Evolutionary conservation across 2,329 filamentous ascomycete genomes (phyloP).

Genomic region (Talaromyces sp.): DNA sequence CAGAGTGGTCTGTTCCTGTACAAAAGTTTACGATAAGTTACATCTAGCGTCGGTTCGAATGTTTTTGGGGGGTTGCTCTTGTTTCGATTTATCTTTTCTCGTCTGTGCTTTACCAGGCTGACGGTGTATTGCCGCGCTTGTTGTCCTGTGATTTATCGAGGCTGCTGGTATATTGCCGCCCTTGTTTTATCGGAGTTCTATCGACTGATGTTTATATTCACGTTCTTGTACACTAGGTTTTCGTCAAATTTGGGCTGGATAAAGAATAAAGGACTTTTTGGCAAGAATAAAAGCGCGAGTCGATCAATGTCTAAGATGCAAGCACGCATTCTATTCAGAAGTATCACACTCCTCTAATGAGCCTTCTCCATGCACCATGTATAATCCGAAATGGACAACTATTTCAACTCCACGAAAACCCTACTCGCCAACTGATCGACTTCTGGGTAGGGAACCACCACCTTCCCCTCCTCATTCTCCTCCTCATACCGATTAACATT

Average conservation of each 20-base stretch:
- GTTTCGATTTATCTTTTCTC: conserved; percentile 5
- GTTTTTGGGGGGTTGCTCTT: neutral
- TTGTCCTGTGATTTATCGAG: neutral
- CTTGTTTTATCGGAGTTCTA: no score
- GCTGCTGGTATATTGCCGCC: no score
- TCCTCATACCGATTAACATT: neutral
- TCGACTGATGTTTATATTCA: neutral
- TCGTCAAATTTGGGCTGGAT: neutral
- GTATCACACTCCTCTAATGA: no score
- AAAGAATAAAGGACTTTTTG: no score
- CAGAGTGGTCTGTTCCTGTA: neutral
- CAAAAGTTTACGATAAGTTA: neutral
- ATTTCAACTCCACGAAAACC: conserved; percentile 2
- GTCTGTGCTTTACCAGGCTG: neutral
- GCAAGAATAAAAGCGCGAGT: no score
- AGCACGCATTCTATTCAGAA: no score
- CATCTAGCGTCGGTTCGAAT: neutral
- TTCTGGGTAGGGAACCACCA: neutral
- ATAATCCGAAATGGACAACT: no score
- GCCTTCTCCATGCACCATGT: no score
- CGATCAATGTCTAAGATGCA: no score
- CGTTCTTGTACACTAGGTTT: neutral
- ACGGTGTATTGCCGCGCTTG: neutral
- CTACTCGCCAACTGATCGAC: neutral
- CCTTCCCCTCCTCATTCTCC: neutral